These are phyloP conservation scores for Fusarium pseudonygamai DNA, from an alignment of 2,329 filamentous ascomycete species.

Conservation along the genomic window DNA sequence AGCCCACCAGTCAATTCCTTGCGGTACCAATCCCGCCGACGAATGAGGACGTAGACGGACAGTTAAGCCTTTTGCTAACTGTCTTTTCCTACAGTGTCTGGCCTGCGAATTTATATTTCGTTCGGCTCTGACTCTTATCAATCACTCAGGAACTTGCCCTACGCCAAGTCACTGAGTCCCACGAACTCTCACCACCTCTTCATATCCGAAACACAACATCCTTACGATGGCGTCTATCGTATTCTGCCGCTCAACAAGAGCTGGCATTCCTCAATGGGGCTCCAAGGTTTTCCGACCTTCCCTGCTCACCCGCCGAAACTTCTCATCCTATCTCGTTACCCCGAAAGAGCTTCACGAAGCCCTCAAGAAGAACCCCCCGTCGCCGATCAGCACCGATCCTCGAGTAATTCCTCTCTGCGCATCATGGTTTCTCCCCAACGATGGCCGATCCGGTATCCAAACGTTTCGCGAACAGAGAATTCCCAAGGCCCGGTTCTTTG, in stretches of 20 bases:
- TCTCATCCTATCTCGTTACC: constrained; percentile 87
- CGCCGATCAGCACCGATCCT: constrained; percentile 81
- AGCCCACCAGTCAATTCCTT: constrained; percentile 8
- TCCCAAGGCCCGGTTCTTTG: constrained; percentile 92
- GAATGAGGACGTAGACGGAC: constrained; percentile 39
- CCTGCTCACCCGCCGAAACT: constrained; percentile 49
- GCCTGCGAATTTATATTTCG: background rate
- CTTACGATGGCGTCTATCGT: constrained; percentile 55
- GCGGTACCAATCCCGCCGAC: constrained; percentile 21
- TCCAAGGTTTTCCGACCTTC: constrained; percentile 46
- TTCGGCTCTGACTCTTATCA: constrained; percentile 35
- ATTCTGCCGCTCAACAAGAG: constrained; percentile 55
- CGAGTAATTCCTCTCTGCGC: constrained; percentile 90
- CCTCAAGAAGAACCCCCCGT: constrained; percentile 82
- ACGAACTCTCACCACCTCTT: constrained; percentile 7
- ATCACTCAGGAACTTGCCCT: constrained; percentile 32
- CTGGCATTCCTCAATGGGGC: constrained; percentile 51
- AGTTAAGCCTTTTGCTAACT: constrained; percentile 36
- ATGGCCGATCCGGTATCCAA: constrained; percentile 81
- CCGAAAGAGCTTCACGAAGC: constrained; percentile 84
- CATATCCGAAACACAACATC: constrained; percentile 14
- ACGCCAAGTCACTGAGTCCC: constrained; percentile 28
- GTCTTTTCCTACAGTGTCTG: constrained; percentile 12
- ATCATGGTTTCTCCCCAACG: constrained; percentile 96
- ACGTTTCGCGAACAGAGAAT: constrained; percentile 86